Conservation (phyloP, 2,329 filamentous ascomycete species). For the Pseudocercospora vitis region DNA sequence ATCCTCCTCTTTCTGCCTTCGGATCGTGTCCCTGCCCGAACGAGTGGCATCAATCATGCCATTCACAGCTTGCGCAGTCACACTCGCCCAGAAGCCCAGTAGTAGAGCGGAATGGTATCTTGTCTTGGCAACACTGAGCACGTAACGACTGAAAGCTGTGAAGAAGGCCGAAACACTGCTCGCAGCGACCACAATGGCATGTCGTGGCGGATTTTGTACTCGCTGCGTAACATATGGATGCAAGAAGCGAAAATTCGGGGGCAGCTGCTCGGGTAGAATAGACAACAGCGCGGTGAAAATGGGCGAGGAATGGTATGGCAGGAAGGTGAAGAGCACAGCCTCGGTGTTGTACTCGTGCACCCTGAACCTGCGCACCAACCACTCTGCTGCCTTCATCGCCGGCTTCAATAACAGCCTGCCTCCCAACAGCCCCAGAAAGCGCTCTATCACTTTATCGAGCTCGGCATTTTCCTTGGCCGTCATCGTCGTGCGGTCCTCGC, state of each 20-base stretch:
- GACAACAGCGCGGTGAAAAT: conserved; percentile 84
- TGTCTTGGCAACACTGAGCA: conserved; percentile 69
- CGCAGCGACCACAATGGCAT: conserved; percentile 79
- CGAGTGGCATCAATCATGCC: conserved; percentile 75
- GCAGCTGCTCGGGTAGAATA: conserved; percentile 75
- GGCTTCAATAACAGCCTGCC: conserved; percentile 78
- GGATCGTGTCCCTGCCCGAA: conserved; percentile 73
- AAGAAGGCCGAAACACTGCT: conserved; percentile 77
- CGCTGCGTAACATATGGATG: conserved; percentile 75
- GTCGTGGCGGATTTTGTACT: conserved; percentile 72
- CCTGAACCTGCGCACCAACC: conserved; percentile 89
- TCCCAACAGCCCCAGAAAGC: conserved; percentile 78
- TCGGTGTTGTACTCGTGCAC: conserved; percentile 89
- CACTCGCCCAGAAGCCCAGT: conserved; percentile 85
- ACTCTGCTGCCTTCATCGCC: conserved; percentile 88
- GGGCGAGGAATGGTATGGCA: conserved; percentile 86
- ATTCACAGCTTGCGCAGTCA: conserved; percentile 81
- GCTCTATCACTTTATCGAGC: conserved; percentile 73
- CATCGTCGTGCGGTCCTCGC: conserved; percentile 83
- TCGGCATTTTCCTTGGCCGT: conserved; percentile 77
- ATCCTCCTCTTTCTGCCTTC: conserved; percentile 78
- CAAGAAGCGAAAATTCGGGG: conserved; percentile 77
- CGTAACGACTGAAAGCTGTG: conserved; percentile 72
- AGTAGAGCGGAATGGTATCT: conserved; percentile 74
- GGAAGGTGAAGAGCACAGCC: conserved; percentile 75